Percentiles rank a stretch among this genome's conserved stretches.
phyloP scores from a whole-genome alignment of 257 asterid species.

The Leonotis leonurus region DNA sequence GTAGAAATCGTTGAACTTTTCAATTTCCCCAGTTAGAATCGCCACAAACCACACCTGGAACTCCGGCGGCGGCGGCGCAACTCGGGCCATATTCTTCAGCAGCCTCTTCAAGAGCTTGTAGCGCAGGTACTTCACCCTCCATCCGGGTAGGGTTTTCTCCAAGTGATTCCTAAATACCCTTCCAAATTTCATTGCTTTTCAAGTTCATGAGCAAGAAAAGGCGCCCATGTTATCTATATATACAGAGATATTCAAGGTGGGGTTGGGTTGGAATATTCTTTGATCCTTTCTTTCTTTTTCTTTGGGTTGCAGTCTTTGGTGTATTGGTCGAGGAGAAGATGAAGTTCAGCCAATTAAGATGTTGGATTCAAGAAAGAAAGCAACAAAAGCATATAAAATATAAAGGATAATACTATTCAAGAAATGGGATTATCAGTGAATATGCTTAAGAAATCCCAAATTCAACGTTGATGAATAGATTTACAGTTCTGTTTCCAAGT shows the following conservation, averaged over 20 bases:
- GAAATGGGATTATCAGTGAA: neutral
- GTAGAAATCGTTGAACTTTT: conserved; percentile 89
- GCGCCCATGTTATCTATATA: too few relatives aligned
- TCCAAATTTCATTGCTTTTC: conserved; percentile 73
- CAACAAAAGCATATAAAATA: neutral
- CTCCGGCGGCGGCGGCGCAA: conserved; percentile 29
- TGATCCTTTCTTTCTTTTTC: too few relatives aligned
- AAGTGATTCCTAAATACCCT: conserved; percentile 62
- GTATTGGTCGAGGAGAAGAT: conserved; percentile 8
- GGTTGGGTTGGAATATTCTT: conserved; percentile 13
- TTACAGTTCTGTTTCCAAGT: too few relatives aligned
- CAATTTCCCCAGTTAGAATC: conserved; percentile 63
- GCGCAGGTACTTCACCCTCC: conserved; percentile 82
- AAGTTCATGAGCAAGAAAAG: too few relatives aligned
- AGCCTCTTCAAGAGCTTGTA: conserved; percentile 82
- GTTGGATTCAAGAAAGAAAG: neutral
- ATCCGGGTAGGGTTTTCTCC: conserved; percentile 78
- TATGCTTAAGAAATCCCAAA: neutral
- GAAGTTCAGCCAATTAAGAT: neutral
- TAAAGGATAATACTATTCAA: too few relatives aligned
- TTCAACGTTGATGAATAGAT: neutral
- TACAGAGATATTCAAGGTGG: neutral
- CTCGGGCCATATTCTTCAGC: conserved; percentile 47
- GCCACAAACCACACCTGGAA: conserved; percentile 65
- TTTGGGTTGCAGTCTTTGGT: neutral